phyloP scores from a whole-genome alignment of 2,329 filamentous ascomycete species.

The Gyromitra esculenta region DNA sequence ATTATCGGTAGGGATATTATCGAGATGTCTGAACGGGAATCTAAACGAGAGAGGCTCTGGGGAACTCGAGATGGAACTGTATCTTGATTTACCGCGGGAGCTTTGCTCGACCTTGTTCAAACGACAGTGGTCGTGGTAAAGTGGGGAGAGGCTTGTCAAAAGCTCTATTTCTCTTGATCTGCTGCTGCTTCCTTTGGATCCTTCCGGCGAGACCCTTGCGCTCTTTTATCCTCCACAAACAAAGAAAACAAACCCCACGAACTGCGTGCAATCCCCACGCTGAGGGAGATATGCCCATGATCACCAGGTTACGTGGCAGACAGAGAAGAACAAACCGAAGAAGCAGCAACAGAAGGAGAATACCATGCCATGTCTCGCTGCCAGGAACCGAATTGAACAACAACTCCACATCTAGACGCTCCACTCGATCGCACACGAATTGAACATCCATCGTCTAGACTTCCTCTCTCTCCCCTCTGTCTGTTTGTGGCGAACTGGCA shows the following conservation, averaged over 20 bases:
- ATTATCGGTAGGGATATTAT: not conserved
- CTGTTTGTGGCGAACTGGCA: not conserved
- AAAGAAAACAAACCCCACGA: conserved; percentile 5
- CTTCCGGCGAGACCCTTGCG: not conserved
- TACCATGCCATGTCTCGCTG: not conserved
- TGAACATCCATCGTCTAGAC: no score
- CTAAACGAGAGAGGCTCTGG: no score
- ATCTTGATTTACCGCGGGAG: not conserved
- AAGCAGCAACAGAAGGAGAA: no score
- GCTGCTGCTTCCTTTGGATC: not conserved
- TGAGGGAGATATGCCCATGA: not conserved
- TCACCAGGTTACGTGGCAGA: conserved; percentile 31
- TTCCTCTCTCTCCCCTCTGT: not conserved
- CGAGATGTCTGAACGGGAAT: not conserved
- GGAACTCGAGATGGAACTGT: not conserved
- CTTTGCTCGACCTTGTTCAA: conserved; percentile 2
- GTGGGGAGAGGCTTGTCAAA: conserved; percentile 7
- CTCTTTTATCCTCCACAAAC: conserved; percentile 16
- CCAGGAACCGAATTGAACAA: conserved; percentile 12
- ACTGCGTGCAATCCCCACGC: not conserved
- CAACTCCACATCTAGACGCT: no score
- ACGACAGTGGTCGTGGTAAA: not conserved
- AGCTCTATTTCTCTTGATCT: not conserved
- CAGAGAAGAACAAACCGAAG: not conserved
- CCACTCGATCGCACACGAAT: no score